Percentiles rank a stretch among this genome's conserved stretches.
phyloP scores from a whole-genome alignment of 495 filamentous ascomycete species.

The Tuber brumale region DNA sequence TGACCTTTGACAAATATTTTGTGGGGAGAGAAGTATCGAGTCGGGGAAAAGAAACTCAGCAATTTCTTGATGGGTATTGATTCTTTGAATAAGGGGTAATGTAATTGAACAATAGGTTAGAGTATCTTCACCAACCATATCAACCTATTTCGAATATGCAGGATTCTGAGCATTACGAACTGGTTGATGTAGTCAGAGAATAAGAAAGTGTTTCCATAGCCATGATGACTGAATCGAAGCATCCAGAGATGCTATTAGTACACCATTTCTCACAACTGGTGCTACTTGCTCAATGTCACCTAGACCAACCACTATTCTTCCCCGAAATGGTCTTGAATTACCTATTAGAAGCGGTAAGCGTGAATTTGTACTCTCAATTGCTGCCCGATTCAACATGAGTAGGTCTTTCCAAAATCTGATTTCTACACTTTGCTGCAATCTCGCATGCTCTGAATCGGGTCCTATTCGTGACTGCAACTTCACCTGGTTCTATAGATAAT shows the following conservation, averaged over 20 bases:
- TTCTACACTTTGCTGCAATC: background rate
- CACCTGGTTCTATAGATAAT: background rate
- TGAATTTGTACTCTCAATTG: slow-evolving; percentile 9
- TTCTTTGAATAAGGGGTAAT: no score
- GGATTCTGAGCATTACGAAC: no score
- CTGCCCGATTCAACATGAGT: background rate
- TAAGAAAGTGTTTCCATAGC: no score
- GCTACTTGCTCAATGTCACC: slow-evolving; percentile 19
- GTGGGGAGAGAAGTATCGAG: no score
- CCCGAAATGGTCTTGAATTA: slow-evolving; percentile 15
- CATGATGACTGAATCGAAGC: no score
- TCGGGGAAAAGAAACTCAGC: no score
- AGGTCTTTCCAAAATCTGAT: background rate
- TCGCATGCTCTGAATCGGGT: background rate
- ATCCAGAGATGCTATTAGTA: background rate
- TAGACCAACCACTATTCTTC: slow-evolving; percentile 14
- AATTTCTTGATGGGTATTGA: no score
- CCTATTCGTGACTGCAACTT: background rate
- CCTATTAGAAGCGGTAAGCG: background rate
- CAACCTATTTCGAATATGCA: no score
- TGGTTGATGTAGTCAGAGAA: no score
- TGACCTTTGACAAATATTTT: no score
- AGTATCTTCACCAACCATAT: no score
- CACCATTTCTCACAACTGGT: slow-evolving; percentile 12
- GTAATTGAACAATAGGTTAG: no score